Conservation (phyloP, 1,139 yeast species). For the Saccharomyces hybrid region DNA sequence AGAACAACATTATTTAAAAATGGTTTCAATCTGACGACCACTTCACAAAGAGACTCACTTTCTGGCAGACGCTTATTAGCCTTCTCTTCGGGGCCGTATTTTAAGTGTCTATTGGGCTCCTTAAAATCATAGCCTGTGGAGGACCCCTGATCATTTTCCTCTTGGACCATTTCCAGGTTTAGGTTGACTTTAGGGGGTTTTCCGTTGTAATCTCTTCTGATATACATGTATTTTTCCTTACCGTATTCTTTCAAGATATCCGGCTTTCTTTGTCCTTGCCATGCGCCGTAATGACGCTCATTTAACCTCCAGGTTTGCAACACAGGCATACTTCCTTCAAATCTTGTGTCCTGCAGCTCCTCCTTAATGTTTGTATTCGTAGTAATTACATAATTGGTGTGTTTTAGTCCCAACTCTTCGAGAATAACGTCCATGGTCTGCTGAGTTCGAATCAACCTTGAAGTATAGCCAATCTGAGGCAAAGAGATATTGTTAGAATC, state of each 20-base stretch:
- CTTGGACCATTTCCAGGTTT: slow-evolving; percentile 29
- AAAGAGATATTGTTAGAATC: slow-evolving; percentile 17
- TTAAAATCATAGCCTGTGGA: slow-evolving; percentile 30
- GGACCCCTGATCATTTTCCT: slow-evolving; percentile 24
- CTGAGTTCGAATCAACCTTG: slow-evolving; percentile 56
- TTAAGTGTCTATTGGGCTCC: slow-evolving; percentile 30
- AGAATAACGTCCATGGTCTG: slow-evolving; percentile 59
- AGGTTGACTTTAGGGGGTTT: slow-evolving; percentile 50
- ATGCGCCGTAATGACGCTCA: slow-evolving; percentile 70
- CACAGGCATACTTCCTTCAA: slow-evolving; percentile 18
- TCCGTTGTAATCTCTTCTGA: slow-evolving; percentile 61
- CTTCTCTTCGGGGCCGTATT: slow-evolving; percentile 35
- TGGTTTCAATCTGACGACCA: slow-evolving; percentile 53
- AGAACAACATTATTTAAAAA: slow-evolving; percentile 42
- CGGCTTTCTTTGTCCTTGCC: slow-evolving; percentile 60
- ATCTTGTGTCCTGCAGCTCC: slow-evolving; percentile 5
- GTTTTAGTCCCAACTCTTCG: slow-evolving; percentile 35
- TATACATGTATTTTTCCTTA: slow-evolving; percentile 51
- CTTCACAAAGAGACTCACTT: slow-evolving; percentile 65
- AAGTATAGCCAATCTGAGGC: slow-evolving; percentile 57
- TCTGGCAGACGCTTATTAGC: slow-evolving; percentile 42
- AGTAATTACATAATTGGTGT: slow-evolving; percentile 18
- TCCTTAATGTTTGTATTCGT: slow-evolving; percentile 10
- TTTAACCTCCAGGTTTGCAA: slow-evolving; percentile 57
- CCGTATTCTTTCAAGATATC: slow-evolving; percentile 48